A percentile compares a stretch with the other conserved stretches of the same genome.
Conservation (phyloP, 345 rosid species). For the Reutealis trisperma region DNA sequence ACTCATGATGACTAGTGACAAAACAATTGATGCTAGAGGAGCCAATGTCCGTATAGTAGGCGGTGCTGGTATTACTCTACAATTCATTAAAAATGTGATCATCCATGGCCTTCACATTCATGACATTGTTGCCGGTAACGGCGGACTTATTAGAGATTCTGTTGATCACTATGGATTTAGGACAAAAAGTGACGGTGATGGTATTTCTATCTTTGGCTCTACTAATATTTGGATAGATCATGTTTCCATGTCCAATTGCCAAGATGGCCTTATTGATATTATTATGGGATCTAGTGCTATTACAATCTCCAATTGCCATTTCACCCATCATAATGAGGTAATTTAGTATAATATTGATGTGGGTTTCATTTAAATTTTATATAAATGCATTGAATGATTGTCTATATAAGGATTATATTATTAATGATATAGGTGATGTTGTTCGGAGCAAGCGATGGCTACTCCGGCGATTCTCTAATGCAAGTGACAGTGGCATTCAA, state of each 20-base stretch:
- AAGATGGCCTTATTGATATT: constrained; percentile 74
- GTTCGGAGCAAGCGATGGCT: constrained; percentile 55
- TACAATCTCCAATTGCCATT: constrained; percentile 78
- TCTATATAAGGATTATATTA: no score
- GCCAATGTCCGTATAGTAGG: constrained; percentile 53
- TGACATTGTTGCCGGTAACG: constrained; percentile 41
- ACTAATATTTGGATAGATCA: constrained; percentile 78
- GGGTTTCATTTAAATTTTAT: no score
- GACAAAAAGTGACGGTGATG: constrained; percentile 76
- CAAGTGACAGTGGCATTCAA: constrained; percentile 76
- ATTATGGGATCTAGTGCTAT: constrained; percentile 70
- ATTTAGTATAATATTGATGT: neutral
- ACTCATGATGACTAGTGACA: constrained; percentile 59
- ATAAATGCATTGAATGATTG: no score
- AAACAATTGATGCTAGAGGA: constrained; percentile 86
- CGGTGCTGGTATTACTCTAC: constrained; percentile 72
- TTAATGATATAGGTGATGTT: constrained; percentile 53
- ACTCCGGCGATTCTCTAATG: constrained; percentile 47
- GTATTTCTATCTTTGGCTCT: constrained; percentile 64
- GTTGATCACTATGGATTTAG: constrained; percentile 61
- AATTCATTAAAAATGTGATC: constrained; percentile 55
- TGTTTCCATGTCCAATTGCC: constrained; percentile 59
- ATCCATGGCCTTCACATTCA: constrained; percentile 69
- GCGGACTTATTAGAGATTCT: constrained; percentile 68
- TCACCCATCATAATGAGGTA: constrained; percentile 78